Evolutionary conservation across 1,284 basidiomycete genomes (phyloP).

Genomic region (Albatrellus sp.): DNA sequence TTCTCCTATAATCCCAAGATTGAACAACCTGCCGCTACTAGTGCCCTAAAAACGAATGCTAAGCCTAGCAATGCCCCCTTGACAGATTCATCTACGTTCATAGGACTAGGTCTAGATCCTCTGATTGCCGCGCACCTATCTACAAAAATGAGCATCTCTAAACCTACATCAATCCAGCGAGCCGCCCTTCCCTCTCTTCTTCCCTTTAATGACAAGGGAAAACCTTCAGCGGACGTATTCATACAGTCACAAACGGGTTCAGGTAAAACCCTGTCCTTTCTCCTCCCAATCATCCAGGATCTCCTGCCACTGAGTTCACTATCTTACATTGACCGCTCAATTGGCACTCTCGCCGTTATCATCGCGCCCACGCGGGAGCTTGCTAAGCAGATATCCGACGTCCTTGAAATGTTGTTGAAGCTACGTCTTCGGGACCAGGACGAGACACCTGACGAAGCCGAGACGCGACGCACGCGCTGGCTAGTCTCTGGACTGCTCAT

Average conservation of each 20-base stretch:
- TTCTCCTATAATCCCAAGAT: slow-evolving; percentile 78
- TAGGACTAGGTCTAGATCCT: slow-evolving; percentile 70
- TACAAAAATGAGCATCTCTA: slow-evolving; percentile 71
- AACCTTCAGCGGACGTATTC: slow-evolving; percentile 66
- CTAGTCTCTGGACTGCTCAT: slow-evolving; percentile 88
- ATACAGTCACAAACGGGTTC: slow-evolving; percentile 98
- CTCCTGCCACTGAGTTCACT: slow-evolving; percentile 79
- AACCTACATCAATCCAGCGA: slow-evolving; percentile 88
- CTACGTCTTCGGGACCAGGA: slow-evolving; percentile 60
- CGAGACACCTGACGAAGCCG: slow-evolving; percentile 34
- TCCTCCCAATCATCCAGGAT: slow-evolving; percentile 93
- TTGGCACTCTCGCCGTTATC: slow-evolving; percentile 90
- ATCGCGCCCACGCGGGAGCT: slow-evolving; percentile 93
- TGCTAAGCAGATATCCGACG: slow-evolving; percentile 84
- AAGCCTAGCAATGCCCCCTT: slow-evolving; percentile 80
- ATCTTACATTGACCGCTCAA: slow-evolving; percentile 78
- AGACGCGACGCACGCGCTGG: slow-evolving; percentile 74
- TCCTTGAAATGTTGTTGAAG: slow-evolving; percentile 52
- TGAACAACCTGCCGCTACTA: slow-evolving; percentile 24
- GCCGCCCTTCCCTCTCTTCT: slow-evolving; percentile 70
- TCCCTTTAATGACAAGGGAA: slow-evolving; percentile 25
- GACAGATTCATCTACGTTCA: slow-evolving; percentile 59
- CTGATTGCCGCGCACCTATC: slow-evolving; percentile 73
- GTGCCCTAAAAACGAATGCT: slow-evolving; percentile 18
- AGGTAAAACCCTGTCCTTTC: slow-evolving; percentile 91